These are phyloP conservation scores for Metschnikowia chrysomelidarum DNA, from an alignment of 805 yeast species.

Conservation along the genomic window DNA sequence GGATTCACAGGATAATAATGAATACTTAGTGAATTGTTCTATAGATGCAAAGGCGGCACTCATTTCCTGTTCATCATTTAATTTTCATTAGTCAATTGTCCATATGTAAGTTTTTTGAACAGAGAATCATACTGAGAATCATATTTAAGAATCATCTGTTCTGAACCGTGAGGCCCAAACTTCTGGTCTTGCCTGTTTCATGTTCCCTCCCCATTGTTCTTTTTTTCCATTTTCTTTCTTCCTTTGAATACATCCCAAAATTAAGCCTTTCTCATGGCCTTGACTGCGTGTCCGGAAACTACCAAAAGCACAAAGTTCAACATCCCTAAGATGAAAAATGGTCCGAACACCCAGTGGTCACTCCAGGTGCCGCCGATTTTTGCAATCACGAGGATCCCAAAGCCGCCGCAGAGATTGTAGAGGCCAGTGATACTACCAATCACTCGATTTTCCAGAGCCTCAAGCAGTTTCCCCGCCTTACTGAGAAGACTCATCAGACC, in stretches of 20 bases:
- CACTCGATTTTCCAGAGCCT: conserved; percentile 36
- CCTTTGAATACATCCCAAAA: background rate
- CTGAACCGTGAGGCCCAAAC: no score
- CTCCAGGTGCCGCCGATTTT: conserved; percentile 62
- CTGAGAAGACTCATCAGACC: conserved; percentile 59
- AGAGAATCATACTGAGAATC: no score
- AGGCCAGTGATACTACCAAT: conserved; percentile 71
- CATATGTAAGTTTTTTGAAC: no score
- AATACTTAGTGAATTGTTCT: no score
- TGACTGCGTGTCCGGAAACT: background rate
- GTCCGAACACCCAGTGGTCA: conserved; percentile 56
- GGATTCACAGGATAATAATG: no score
- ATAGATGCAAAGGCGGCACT: no score
- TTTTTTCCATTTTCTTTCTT: conserved; percentile 1
- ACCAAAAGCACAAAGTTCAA: conserved; percentile 27
- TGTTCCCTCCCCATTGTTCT: no score
- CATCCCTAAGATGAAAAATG: conserved; percentile 52
- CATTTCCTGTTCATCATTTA: no score
- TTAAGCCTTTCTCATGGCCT: background rate
- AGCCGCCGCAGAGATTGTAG: conserved; percentile 64
- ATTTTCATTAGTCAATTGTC: no score
- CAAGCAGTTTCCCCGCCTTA: conserved; percentile 21
- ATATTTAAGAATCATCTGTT: no score
- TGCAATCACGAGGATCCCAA: conserved; percentile 60
- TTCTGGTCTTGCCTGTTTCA: no score